Percentiles rank a stretch among this genome's conserved stretches.
Evolutionary conservation across 805 yeast genomes (phyloP).

Genomic region (Scheffersomyces stipitis): DNA sequence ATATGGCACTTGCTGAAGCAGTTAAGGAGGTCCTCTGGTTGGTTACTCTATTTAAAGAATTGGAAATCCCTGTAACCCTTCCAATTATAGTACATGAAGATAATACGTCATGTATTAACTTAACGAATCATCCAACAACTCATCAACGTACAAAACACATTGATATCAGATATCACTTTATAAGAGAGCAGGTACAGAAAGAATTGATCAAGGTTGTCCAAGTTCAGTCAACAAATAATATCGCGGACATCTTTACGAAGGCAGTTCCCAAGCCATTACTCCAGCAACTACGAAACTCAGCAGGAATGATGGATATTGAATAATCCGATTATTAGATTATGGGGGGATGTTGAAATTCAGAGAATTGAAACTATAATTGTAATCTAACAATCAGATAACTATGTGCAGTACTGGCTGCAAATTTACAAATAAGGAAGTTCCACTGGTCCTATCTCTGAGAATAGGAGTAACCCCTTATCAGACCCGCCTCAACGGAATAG

Average conservation of each 20-base stretch:
- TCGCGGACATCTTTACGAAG: not conserved
- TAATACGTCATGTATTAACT: not conserved
- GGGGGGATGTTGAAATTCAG: not conserved
- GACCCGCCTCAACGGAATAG: too few relatives aligned
- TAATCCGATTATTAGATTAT: not conserved
- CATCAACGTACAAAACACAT: not conserved
- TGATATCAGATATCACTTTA: not conserved
- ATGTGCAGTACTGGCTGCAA: too few relatives aligned
- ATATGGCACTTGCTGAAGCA: constrained; percentile 8
- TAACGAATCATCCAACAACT: not conserved
- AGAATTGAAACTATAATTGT: too few relatives aligned
- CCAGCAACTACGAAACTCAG: not conserved
- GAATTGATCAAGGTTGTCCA: not conserved
- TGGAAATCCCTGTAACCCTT: not conserved
- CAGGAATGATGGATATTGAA: not conserved
- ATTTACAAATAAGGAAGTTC: too few relatives aligned
- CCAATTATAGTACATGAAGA: not conserved
- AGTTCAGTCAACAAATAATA: not conserved
- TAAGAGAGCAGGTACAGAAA: not conserved
- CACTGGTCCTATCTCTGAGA: too few relatives aligned
- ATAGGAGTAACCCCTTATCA: too few relatives aligned
- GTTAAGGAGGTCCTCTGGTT: constrained; percentile 9
- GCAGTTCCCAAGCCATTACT: not conserved
- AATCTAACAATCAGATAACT: too few relatives aligned
- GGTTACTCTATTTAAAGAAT: constrained; percentile 1